A percentile compares a stretch with the other conserved stretches of the same genome.
Conservation (phyloP, 1,284 basidiomycete species). For the Laetiporus sulphureus region DNA sequence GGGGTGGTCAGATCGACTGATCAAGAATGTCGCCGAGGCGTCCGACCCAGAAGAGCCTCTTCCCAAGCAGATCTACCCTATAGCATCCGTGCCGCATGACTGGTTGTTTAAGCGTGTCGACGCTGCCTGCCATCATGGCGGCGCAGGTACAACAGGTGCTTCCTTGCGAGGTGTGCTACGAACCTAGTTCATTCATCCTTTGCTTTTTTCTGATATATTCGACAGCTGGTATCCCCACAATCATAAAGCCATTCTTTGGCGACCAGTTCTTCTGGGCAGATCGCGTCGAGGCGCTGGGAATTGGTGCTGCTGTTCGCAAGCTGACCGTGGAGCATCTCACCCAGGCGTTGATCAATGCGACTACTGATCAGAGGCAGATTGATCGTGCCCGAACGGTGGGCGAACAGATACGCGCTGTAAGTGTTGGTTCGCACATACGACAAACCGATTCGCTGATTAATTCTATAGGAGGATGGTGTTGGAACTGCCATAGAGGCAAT, state of each 20-base stretch:
- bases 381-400: constrained; percentile 78
- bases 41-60: constrained; percentile 61
- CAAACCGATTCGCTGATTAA: not conserved
- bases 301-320: constrained; percentile 82
- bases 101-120: constrained; percentile 95
- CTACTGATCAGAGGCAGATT: constrained; percentile 84
- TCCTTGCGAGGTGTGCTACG: constrained; percentile 81
- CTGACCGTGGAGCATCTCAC: constrained; percentile 74
- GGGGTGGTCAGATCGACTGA: constrained; percentile 94
- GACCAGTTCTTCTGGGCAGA: constrained; percentile 98
- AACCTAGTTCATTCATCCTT: constrained; percentile 2
- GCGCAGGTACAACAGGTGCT: constrained; percentile 93
- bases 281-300: constrained; percentile 87
- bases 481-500: constrained; percentile 85
- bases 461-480: constrained; percentile 78
- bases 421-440: constrained; percentile 13
- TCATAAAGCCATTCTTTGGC: constrained; percentile 97
- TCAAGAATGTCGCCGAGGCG: constrained; percentile 49
- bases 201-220: constrained; percentile 12
- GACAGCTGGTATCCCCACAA: constrained; percentile 86
- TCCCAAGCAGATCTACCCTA: constrained; percentile 74
- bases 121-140: constrained; percentile 96
- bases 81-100: constrained; percentile 90
- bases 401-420: constrained; percentile 75
- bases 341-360: constrained; percentile 75